Evolutionary conservation across 768 basidiomycete species (phyloP).

Genomic region (Calvatia gigantea): DNA sequence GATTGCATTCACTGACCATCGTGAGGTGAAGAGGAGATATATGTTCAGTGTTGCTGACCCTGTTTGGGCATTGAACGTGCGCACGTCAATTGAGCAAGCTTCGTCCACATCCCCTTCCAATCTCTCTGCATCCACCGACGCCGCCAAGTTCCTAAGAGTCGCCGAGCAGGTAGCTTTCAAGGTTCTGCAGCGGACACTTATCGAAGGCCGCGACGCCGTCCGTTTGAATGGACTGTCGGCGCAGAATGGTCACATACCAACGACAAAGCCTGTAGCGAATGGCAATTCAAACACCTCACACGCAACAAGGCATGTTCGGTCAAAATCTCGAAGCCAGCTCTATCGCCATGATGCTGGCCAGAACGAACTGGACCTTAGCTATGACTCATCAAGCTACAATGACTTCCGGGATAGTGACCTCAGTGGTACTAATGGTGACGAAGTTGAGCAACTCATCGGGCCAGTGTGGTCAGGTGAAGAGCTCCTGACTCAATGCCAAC

Average conservation of each 20-base stretch:
- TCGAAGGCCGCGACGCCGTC: slow-evolving; percentile 30
- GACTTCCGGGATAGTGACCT: slow-evolving; percentile 27
- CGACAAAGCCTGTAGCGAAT: not conserved
- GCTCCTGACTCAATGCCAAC: slow-evolving; percentile 78
- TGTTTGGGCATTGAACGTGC: slow-evolving; percentile 67
- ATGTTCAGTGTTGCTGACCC: slow-evolving; percentile 92
- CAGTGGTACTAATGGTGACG: slow-evolving; percentile 19
- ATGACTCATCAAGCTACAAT: slow-evolving; percentile 19
- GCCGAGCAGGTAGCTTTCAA: slow-evolving; percentile 75
- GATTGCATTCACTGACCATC: slow-evolving; percentile 73
- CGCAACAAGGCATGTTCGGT: slow-evolving; percentile 45
- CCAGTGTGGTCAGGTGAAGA: slow-evolving; percentile 76
- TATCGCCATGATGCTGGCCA: slow-evolving; percentile 65
- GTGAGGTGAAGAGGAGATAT: slow-evolving; percentile 74
- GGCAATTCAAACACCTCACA: slow-evolving; percentile 15
- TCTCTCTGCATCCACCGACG: slow-evolving; percentile 25
- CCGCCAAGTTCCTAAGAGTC: slow-evolving; percentile 55
- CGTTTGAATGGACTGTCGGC: slow-evolving; percentile 18
- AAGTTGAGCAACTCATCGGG: not conserved
- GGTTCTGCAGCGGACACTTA: slow-evolving; percentile 81
- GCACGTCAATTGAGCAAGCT: slow-evolving; percentile 63
- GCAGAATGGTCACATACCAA: slow-evolving; percentile 9
- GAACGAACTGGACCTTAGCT: slow-evolving; percentile 55
- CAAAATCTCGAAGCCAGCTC: slow-evolving; percentile 67
- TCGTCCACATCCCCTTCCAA: slow-evolving; percentile 28